Evolutionary conservation across 2,329 filamentous ascomycete species (phyloP), one percentile per base, ranked within the genome.

Genomic region (Xylaria sp.): DNA sequence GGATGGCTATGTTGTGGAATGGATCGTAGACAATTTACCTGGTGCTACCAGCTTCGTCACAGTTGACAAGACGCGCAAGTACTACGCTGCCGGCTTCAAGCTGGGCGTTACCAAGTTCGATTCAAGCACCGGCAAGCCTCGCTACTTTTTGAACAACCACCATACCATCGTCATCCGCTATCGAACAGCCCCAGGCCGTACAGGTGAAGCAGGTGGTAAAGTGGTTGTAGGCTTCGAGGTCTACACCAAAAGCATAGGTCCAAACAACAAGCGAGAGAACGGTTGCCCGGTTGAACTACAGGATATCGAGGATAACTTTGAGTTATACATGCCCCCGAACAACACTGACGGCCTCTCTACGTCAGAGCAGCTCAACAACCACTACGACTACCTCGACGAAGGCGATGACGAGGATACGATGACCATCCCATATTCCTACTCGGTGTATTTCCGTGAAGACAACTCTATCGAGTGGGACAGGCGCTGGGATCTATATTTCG

Each of bases 11-110:
- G 89, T 96, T n/a, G 90, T 90, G 1, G 93, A 97, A 80, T 97
- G 93, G 94, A 97, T 97, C 73, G 92, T 96, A 71, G 93, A 97
- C 79, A 97, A 97, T 75, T 85, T 97, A 9, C 93, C 94, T 1
- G 93, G 93, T 6, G 93, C 93, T 42, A 97, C 93, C 8, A 94
- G 91, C 78, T 97, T 97, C 76, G 91, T 96, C 32, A 95, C 92
- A 0, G 91, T 93, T 42, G 93, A 97, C 79, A 93, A 93, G 82
- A 89, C 87, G 55, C 86, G 89, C 75, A 97, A 94, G 79, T 97
- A 97, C 83, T 97, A 97, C 78, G 92, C 93, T 12, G 90, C 93
- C 1, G 94, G 94, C 1, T 97, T 97, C 85, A 97, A 96, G 81
- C 85, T 97, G 65, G 94, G 93, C 6, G 93, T 92, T 74, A 89